Base-by-base conservation (phyloP, 352 stramenopile species). In the Aphanomyces astaci region DNA sequence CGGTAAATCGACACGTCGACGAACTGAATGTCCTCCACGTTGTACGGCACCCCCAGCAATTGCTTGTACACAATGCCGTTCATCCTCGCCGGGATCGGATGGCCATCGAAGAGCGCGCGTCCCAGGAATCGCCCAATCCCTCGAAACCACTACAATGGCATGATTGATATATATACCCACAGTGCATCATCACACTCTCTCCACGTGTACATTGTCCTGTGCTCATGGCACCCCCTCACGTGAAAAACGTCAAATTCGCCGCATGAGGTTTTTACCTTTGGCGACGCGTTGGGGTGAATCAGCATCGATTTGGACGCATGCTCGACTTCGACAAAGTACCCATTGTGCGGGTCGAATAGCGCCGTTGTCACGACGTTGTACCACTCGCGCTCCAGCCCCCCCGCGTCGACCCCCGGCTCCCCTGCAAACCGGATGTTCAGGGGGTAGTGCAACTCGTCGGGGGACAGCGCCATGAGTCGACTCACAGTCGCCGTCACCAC, bases 341-440 rank as follows among this genome's bases (percentile, higher is more conserved):
- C 88, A 31, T 87, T 84, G 0, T 71, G 60, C 0, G 86, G 87
- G 56, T 92, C 84, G 24, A 97, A 96, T 2, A 97, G 65, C 66
- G 90, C 85, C 0, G 73, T 70, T 63, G 90, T 89, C n/a, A 96
- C 71, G 10, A 96, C 73, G 27, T 79, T 90, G 70, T 95, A 96
- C 89, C 89, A 97, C 72, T 96, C 89, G 24, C 89, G 83, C 79
- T 96, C 92, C 25, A 97, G 78, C 4, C 88, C 89, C 31, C 89
- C 89, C 17, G 88, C 89, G 71, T 97, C 89, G 39, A 97, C 70
- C 1, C 78, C 89, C 0, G 87, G 86, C 63, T 97, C 88, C 19
- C 84, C 86, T 4, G 84, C 79, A 67, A 97, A 97, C 39, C 92
- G 81, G 17, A 95, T 84, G 17, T 80, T 76, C 82, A 84, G 90